phyloP scores from a whole-genome alignment of 495 filamentous ascomycete species.

The Oleoguttula mirabilis region DNA sequence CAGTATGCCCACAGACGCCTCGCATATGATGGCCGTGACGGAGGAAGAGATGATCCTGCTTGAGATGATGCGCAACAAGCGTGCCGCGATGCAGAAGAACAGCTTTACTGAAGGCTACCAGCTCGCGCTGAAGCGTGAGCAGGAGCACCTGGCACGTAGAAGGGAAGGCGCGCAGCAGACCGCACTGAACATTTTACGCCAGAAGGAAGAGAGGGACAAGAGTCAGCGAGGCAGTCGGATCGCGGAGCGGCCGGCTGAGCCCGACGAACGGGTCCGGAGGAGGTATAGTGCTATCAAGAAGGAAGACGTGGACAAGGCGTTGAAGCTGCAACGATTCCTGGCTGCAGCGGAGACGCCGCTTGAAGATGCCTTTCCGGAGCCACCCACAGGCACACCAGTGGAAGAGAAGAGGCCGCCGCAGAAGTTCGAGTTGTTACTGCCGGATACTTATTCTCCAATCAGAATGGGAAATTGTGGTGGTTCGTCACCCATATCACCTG shows the following conservation, averaged over 20 bases:
- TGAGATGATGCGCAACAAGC: slow-evolving; percentile 66
- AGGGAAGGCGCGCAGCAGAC: slow-evolving; percentile 8
- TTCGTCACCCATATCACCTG: not conserved
- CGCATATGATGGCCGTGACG: slow-evolving; percentile 70
- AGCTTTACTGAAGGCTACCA: slow-evolving; percentile 47
- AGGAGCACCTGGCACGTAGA: slow-evolving; percentile 9
- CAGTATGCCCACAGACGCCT: slow-evolving; percentile 14
- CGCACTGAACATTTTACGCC: slow-evolving; percentile 9
- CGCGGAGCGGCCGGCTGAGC: not conserved
- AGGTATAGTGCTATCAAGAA: slow-evolving; percentile 9
- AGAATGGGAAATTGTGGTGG: too few species aligned
- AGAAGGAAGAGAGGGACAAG: slow-evolving; percentile 2
- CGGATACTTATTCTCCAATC: slow-evolving; percentile 2
- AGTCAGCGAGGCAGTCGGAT: slow-evolving; percentile 3
- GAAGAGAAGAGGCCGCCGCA: not conserved
- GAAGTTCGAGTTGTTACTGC: slow-evolving; percentile 11
- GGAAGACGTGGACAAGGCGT: slow-evolving; percentile 17
- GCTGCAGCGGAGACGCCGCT: not conserved
- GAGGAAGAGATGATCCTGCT: slow-evolving; percentile 74
- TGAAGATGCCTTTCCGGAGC: slow-evolving; percentile 11
- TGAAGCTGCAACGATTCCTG: slow-evolving; percentile 13
- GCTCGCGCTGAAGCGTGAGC: slow-evolving; percentile 22
- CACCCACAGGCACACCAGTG: not conserved
- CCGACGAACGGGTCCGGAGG: slow-evolving; percentile 5
- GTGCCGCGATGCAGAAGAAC: slow-evolving; percentile 63